These are phyloP conservation scores for Phytophthora melonis DNA, from an alignment of 352 stramenopile species.

Conservation along the genomic window DNA sequence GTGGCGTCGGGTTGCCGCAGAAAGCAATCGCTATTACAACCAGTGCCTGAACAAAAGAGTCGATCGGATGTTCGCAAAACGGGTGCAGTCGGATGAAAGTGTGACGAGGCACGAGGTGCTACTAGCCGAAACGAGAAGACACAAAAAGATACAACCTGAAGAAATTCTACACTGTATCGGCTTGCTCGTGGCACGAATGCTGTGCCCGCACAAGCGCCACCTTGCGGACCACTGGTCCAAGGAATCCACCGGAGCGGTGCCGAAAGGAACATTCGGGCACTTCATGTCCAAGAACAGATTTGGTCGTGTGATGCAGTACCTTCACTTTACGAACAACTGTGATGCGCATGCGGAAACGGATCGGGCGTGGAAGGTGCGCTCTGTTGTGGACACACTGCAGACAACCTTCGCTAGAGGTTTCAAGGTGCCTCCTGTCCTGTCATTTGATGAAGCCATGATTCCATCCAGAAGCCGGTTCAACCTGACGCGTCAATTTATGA, in stretches of 20 bases:
- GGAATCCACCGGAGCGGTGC: neutral
- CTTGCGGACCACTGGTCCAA: conserved; percentile 15
- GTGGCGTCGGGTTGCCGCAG: no score
- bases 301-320: conserved; percentile 19
- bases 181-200: neutral
- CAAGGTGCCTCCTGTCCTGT: conserved; percentile 10
- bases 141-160: neutral
- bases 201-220: neutral
- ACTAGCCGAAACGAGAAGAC: neutral
- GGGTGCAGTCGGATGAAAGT: neutral
- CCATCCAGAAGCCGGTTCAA: conserved; percentile 13
- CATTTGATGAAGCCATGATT: conserved; percentile 29
- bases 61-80: no score
- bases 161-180: neutral
- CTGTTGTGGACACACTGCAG: conserved; percentile 16
- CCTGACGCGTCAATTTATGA: conserved; percentile 15
- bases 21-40: no score
- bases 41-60: no score
- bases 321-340: conserved; percentile 17
- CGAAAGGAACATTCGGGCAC: conserved; percentile 17
- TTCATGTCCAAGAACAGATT: conserved; percentile 25
- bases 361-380: conserved; percentile 20
- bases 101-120: neutral
- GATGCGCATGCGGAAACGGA: neutral
- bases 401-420: neutral